Percentiles rank a stretch among this genome's conserved stretches.
Conservation (phyloP, 306 rosid genomes). For the Corylus heterophylla region DNA sequence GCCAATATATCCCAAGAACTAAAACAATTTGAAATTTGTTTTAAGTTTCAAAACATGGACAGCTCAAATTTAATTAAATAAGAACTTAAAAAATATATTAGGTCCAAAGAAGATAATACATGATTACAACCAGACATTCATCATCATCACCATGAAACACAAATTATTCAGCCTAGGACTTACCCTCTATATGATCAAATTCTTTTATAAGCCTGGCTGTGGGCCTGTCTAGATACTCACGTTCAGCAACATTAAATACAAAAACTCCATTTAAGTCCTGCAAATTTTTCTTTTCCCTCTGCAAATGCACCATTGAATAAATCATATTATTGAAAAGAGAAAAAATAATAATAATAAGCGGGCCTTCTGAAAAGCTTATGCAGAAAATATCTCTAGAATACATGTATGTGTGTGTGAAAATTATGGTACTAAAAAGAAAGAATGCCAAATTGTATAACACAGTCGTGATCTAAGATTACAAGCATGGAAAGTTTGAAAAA, state of each 20-base stretch:
- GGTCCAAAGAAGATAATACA: conserved; percentile 6
- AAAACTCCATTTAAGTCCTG: conserved; percentile 76
- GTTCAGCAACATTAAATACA: conserved; percentile 68
- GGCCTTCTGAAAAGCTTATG: background rate
- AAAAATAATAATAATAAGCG: background rate
- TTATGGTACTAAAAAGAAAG: background rate
- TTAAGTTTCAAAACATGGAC: background rate
- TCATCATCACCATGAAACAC: background rate
- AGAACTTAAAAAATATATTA: background rate
- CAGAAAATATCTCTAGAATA: background rate
- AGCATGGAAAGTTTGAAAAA: background rate
- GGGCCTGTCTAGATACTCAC: conserved; percentile 81
- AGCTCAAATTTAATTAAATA: background rate
- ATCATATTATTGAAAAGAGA: background rate
- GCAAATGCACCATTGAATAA: conserved; percentile 23
- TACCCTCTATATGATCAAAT: conserved; percentile 68
- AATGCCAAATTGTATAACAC: background rate
- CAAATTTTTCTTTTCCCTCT: conserved; percentile 83
- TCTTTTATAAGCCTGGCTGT: conserved; percentile 86
- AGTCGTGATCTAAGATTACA: background rate
- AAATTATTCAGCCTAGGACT: conserved; percentile 16
- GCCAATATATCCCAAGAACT: background rate
- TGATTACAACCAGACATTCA: background rate
- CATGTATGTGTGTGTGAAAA: background rate
- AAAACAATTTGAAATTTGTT: background rate